Conservation (phyloP, 106 monocot species). For the Narthecium ossifragum region DNA sequence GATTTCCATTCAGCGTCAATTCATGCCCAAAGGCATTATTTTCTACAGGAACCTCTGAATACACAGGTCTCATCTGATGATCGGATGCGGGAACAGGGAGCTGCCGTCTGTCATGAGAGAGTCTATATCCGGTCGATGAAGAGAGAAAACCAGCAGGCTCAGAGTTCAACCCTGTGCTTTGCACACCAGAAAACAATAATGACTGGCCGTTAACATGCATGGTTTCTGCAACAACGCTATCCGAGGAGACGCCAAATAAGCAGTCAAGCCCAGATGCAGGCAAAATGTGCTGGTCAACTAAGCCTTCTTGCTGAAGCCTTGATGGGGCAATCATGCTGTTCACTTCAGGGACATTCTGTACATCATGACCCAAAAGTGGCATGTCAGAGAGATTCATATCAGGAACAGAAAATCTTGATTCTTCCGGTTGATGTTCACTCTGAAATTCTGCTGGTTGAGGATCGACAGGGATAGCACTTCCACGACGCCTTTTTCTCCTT, state of each 20-base stretch:
- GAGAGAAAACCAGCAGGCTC: slow-evolving; percentile 21
- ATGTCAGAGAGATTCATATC: slow-evolving; percentile 32
- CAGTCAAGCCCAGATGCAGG: slow-evolving; percentile 17
- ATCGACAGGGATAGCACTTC: slow-evolving; percentile 8
- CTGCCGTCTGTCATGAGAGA: slow-evolving; percentile 32
- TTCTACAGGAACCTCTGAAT: slow-evolving; percentile 23
- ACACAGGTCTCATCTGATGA: slow-evolving; percentile 21
- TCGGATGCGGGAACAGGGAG: slow-evolving; percentile 1
- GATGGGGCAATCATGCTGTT: slow-evolving; percentile 6
- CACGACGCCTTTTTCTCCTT: slow-evolving; percentile 40
- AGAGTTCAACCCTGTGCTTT: slow-evolving; percentile 16
- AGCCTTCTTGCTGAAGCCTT: slow-evolving; percentile 23
- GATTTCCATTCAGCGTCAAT: slow-evolving; percentile 28
- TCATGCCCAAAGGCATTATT: slow-evolving; percentile 30
- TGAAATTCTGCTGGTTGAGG: slow-evolving; percentile 1
- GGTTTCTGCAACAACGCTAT: slow-evolving; percentile 24
- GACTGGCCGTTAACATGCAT: slow-evolving; percentile 25
- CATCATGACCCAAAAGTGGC: slow-evolving; percentile 11
- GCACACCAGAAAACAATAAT: slow-evolving; percentile 14
- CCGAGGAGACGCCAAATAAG: slow-evolving; percentile 4
- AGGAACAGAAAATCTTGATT: slow-evolving; percentile 28
- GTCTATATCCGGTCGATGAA: slow-evolving; percentile 19
- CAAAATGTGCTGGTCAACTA: slow-evolving; percentile 16
- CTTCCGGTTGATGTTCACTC: slow-evolving; percentile 5
- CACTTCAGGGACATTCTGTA: slow-evolving; percentile 8